phyloP scores from a whole-genome alignment of 2,329 filamentous ascomycete genomes.

The Ceratocystis cubensis region DNA sequence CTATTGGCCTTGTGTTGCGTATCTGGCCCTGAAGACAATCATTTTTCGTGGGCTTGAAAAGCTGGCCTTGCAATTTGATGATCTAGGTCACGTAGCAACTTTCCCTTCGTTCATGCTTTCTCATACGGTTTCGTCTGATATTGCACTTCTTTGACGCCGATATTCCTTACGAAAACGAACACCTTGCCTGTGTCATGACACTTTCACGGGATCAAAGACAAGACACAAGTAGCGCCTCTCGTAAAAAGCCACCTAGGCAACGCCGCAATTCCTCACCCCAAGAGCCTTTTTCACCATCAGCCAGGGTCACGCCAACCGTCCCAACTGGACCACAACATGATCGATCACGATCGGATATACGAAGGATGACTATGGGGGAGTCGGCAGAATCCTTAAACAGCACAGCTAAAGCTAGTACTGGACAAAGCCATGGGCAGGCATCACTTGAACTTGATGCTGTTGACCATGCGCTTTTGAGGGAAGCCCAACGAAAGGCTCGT shows the following conservation, averaged over 20 bases:
- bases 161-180: background rate
- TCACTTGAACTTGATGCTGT: slow-evolving; percentile 39
- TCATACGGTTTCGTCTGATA: background rate
- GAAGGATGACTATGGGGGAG: slow-evolving; percentile 2
- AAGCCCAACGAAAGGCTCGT: slow-evolving; percentile 32
- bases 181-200: background rate
- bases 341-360: slow-evolving; percentile 17
- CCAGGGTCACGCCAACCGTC: slow-evolving; percentile 8
- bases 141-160: background rate
- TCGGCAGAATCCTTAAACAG: slow-evolving; percentile 18
- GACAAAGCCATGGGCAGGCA: slow-evolving; percentile 27
- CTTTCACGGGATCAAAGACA: slow-evolving; percentile 9
- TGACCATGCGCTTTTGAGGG: slow-evolving; percentile 39
- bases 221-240: background rate
- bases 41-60: background rate
- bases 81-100: background rate
- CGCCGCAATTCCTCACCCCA: slow-evolving; percentile 4
- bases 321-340: slow-evolving; percentile 6
- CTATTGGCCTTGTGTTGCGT: background rate
- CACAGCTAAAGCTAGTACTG: slow-evolving; percentile 14
- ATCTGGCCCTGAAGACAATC: background rate
- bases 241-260: background rate
- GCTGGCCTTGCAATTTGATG: background rate
- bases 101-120: background rate
- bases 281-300: background rate